Evolutionary conservation across 805 yeast species (phyloP), one percentile per base, ranked within the genome.

Genomic region (Nakazawaea holstii): DNA sequence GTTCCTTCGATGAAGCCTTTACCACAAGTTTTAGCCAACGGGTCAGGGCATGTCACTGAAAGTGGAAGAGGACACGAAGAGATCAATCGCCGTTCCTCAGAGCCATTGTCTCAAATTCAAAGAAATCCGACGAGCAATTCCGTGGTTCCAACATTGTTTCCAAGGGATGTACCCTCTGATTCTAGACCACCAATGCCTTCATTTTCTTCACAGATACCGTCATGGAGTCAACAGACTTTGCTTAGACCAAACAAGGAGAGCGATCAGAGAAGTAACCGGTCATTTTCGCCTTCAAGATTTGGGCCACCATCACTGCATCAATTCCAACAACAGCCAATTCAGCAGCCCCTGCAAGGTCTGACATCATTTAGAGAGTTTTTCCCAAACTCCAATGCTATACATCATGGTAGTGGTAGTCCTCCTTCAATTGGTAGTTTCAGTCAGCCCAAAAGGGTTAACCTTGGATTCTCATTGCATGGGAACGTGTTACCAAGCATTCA

Each of bases 401-500:
- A 36, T 1, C 26, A n/a, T 11, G 24, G n/a, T 8, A 20, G 24
- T 20, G 37, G 5, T 13, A 17, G 15, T n/a, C 10, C 40, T 20
- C 11, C 14, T 10, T 7, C 28, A 9, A 20, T 15, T 17, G 20
- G 17, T 13, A n/a, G n/a, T 15, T 33, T 33, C 14, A 27, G 35
- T 29, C 45, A 42, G 35, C 40, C 40, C 2, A 28, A 42, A 10
- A 35, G 35, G 29, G 48, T 45, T 3, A 45, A 45, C 32, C 48
- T 45, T 32, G 48, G 48, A 8, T 45, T 45, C 27, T 39, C 42
- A n/a, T 31, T 45, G 32, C 33, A 39, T 15, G 27, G 35, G 7
- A 39, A 45, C 24, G 17, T 37, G n/a, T 17, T 41, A 6, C 31
- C 44, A 24, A 9, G 27, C 8, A 10, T 10, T 13, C 13, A 11